A percentile compares a stretch with the other conserved stretches of the same genome.
Evolutionary conservation across 352 stramenopile species (phyloP).

Genomic region (Plasmopara viticola): DNA sequence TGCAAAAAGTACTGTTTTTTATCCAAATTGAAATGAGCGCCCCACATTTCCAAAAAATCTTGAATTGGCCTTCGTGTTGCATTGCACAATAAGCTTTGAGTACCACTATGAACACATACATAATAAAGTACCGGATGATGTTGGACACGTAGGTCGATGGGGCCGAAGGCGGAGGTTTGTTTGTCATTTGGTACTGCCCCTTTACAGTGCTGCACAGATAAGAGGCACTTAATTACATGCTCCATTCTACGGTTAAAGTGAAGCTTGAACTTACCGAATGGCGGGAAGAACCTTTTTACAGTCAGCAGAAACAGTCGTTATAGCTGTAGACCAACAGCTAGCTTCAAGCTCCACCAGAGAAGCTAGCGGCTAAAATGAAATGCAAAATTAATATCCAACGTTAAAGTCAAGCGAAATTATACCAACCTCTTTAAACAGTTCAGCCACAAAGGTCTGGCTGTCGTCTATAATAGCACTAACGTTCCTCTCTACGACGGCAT

Average conservation of each 20-base stretch:
- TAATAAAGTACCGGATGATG: conserved; percentile 45
- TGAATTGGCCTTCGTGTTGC: conserved; percentile 41
- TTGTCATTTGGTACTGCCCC: conserved; percentile 87
- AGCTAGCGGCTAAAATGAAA: conserved; percentile 31
- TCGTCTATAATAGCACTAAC: conserved; percentile 44
- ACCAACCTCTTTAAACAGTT: conserved; percentile 42
- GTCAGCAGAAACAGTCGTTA: conserved; percentile 56
- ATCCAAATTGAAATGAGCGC: conserved; percentile 36
- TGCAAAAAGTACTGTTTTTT: conserved; percentile 44
- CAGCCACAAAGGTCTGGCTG: conserved; percentile 32
- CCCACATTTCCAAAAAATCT: conserved; percentile 72
- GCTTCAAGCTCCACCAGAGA: conserved; percentile 37
- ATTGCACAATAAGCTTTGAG: no score
- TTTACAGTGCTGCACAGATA: conserved; percentile 58
- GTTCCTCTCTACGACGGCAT: conserved; percentile 26
- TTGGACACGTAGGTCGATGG: conserved; percentile 71
- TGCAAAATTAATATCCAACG: neutral
- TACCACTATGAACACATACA: no score
- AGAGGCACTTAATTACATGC: conserved; percentile 4
- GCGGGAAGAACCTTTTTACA: conserved; percentile 85
- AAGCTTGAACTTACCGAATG: conserved; percentile 38
- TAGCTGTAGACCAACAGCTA: conserved; percentile 58
- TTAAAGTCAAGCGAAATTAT: neutral
- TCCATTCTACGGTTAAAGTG: neutral
- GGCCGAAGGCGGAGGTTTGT: conserved; percentile 67